These are phyloP conservation scores for Mortierella hygrophila DNA, from an alignment of 192 early-diverging fungal genomes.

Conservation along the genomic window DNA sequence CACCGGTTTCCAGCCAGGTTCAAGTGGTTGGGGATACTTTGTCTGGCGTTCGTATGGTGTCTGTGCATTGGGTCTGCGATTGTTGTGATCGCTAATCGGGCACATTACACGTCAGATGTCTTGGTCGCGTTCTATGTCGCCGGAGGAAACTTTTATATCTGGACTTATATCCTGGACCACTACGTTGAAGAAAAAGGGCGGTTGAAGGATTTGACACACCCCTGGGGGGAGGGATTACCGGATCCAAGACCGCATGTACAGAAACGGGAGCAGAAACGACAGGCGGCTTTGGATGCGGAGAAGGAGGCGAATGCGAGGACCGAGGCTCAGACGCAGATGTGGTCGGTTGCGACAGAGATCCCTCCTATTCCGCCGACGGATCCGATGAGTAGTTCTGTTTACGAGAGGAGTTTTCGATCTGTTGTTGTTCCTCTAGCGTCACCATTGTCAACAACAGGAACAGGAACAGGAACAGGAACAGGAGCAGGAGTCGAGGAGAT, in stretches of 20 bases:
- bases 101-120: slow-evolving; percentile 75
- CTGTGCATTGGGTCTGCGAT: slow-evolving; percentile 69
- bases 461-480: no score
- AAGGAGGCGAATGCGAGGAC: slow-evolving; percentile 7
- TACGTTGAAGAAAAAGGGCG: slow-evolving; percentile 41
- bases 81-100: slow-evolving; percentile 71
- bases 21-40: slow-evolving; percentile 56
- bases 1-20: slow-evolving; percentile 35
- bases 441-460: no score
- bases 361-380: not conserved
- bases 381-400: not conserved
- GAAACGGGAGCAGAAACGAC: slow-evolving; percentile 1
- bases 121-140: slow-evolving; percentile 74
- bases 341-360: slow-evolving; percentile 17
- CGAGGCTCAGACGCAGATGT: slow-evolving; percentile 11
- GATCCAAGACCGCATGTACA: slow-evolving; percentile 25
- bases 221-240: slow-evolving; percentile 41
- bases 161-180: slow-evolving; percentile 39
- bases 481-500: no score
- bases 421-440: not conserved
- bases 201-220: slow-evolving; percentile 36
- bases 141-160: slow-evolving; percentile 65
- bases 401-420: not conserved
- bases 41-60: slow-evolving; percentile 58
- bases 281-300: slow-evolving; percentile 9